Conservation (phyloP, 192 early-diverging fungal species). For the Coemansia sp. region DNA sequence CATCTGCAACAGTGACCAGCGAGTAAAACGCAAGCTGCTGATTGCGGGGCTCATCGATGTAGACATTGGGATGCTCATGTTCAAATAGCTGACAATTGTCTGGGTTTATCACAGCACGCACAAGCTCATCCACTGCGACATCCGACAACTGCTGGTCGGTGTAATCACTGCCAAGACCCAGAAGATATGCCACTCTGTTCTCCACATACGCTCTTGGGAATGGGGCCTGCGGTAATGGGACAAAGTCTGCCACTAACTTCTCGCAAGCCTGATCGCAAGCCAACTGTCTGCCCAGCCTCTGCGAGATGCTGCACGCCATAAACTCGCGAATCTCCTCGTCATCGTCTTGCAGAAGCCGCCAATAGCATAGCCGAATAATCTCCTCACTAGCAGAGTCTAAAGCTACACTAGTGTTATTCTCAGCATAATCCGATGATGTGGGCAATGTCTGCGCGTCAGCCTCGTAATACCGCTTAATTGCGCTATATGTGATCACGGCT, state of each 20-base stretch:
- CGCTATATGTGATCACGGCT: conserved; percentile 41
- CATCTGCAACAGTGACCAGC: conserved; percentile 24
- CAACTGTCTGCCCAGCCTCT: conserved; percentile 35
- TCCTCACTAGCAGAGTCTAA: conserved; percentile 38
- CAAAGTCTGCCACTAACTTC: conserved; percentile 58
- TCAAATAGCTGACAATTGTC: conserved; percentile 67
- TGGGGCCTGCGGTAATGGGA: conserved; percentile 38
- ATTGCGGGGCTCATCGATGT: conserved; percentile 71
- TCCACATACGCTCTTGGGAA: conserved; percentile 39
- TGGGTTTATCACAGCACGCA: conserved; percentile 41
- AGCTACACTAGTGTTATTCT: background rate
- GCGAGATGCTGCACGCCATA: conserved; percentile 60
- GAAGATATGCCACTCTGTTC: conserved; percentile 28
- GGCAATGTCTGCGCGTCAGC: background rate
- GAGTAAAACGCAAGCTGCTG: conserved; percentile 55
- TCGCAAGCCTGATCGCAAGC: conserved; percentile 54
- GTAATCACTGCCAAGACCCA: conserved; percentile 2
- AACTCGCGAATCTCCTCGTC: conserved; percentile 73
- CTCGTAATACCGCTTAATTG: conserved; percentile 32
- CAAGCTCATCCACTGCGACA: background rate
- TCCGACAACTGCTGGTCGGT: background rate
- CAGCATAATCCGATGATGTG: background rate
- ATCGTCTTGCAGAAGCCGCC: conserved; percentile 69
- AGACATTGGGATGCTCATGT: conserved; percentile 74
- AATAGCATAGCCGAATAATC: conserved; percentile 54